A percentile compares a stretch with the other conserved stretches of the same genome.
These are phyloP conservation scores for Neoboletus brunneissimus DNA, from an alignment of 768 basidiomycete species.

Conservation along the genomic window DNA sequence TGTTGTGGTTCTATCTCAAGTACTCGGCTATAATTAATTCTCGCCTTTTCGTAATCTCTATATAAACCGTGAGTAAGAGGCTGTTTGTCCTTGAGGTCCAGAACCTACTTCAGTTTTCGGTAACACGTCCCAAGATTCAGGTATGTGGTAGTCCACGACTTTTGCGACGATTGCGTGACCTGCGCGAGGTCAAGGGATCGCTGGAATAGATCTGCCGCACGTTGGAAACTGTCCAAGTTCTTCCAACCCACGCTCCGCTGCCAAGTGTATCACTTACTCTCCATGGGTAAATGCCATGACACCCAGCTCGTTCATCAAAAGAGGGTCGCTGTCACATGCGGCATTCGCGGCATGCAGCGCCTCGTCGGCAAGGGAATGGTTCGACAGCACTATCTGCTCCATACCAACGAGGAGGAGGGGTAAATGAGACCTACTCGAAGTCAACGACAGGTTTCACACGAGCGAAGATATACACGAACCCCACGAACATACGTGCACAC, in stretches of 20 bases:
- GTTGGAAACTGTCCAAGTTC: constrained; percentile 59
- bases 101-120: constrained; percentile 70
- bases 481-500: constrained; percentile 90
- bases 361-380: constrained; percentile 79
- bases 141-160: constrained; percentile 86
- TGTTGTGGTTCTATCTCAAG: constrained; percentile 86
- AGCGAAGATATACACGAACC: constrained; percentile 48
- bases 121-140: constrained; percentile 90
- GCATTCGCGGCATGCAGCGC: constrained; percentile 77
- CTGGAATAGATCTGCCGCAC: constrained; percentile 69
- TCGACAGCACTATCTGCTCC: constrained; percentile 93
- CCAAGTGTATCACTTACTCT: constrained; percentile 49
- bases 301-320: constrained; percentile 88
- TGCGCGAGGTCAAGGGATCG: constrained; percentile 78
- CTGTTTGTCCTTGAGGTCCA: not conserved
- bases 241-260: not conserved
- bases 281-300: constrained; percentile 89
- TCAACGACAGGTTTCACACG: constrained; percentile 4
- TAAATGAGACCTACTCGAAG: constrained; percentile 78
- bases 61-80: constrained; percentile 10
- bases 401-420: constrained; percentile 96
- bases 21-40: constrained; percentile 70
- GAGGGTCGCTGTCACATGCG: constrained; percentile 85
- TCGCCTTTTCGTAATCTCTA: constrained; percentile 62
- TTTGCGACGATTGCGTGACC: constrained; percentile 80